Percentiles rank a stretch among this genome's conserved stretches.
Conservation (phyloP, 2,329 filamentous ascomycete species). For the Fusarium sp. region DNA sequence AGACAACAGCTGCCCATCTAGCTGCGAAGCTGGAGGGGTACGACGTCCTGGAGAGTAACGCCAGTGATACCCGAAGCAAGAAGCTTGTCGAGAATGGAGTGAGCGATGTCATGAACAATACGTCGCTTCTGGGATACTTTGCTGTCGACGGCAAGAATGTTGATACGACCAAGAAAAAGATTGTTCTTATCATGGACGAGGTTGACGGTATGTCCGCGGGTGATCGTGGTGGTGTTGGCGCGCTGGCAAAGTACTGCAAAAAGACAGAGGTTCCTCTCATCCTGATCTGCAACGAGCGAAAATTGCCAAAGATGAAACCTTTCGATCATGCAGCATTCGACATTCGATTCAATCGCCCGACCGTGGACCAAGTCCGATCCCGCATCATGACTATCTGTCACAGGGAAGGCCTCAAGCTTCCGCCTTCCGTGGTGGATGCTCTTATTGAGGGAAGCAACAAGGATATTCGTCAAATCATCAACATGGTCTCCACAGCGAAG, state of each 20-base stretch:
- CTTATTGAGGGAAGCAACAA: conserved; percentile 96
- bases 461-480: conserved; percentile 97
- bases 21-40: conserved; percentile 94
- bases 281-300: conserved; percentile 96
- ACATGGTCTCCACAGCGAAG: conserved; percentile 97
- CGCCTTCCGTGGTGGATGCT: conserved; percentile 86
- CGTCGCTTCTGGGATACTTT: conserved; percentile 92
- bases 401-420: conserved; percentile 89
- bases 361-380: conserved; percentile 90
- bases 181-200: conserved; percentile 98
- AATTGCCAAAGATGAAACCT: conserved; percentile 96
- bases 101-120: conserved; percentile 94
- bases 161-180: conserved; percentile 87
- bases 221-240: conserved; percentile 94
- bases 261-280: conserved; percentile 96
- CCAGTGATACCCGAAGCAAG: conserved; percentile 95
- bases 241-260: conserved; percentile 93
- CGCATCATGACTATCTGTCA: conserved; percentile 96
- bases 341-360: conserved; percentile 89
- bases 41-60: conserved; percentile 94
- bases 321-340: conserved; percentile 91
- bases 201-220: conserved; percentile 99
- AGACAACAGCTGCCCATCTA: conserved; percentile 96
- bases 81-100: conserved; percentile 91
- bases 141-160: conserved; percentile 85